Evolutionary conservation across 306 rosid species (phyloP), one percentile per base, ranked within the genome.

Genomic region (Hippophae gyantsensis): DNA sequence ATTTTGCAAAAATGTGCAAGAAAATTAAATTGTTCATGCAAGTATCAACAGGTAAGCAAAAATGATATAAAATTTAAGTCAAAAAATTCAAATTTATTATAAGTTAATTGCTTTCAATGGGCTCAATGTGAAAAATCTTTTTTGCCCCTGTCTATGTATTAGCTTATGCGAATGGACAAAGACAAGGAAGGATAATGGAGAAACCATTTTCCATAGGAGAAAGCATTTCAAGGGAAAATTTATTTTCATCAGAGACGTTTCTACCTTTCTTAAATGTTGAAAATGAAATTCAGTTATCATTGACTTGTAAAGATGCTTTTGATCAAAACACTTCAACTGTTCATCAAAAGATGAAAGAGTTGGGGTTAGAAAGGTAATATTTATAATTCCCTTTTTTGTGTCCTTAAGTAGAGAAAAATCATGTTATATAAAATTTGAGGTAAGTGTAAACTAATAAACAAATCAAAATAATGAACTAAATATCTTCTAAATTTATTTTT

Each of bases 101-200:
- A 54, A 46, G 4, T 13, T 12, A 42, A 43, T 42, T 7, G 27
- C 18, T 7, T 59, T 46, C 12, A 10, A 6, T 7, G 9, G 32
- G 45, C 32, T 60, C 48, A 2, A 27, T 46, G 5, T 58, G 53
- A 38, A 12, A 6, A 49, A 1, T 47, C 18, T 32, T 42, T 59
- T 54, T 38, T 44, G 64, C 10, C 61, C 49, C 54, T 69, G n/a
- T 64, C 48, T 43, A 50, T 52, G 68, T 45, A 62, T 54, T 68
- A 92, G 99, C 96, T 59, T 92, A 88, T 74, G 99, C 84, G 51
- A 92, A 92, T 82, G 99, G 99, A 70, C 85, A 83, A 83, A 92
- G 96, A 73, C 95, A 88, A 71, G 99, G 96, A 54, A 80, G 76
- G 66, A 72, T 92, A 52, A 78, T 84, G 83, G 99, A 92, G 67